A percentile compares a stretch with the other conserved stretches of the same genome.
Evolutionary conservation across 1,284 basidiomycete genomes (phyloP).

Genomic region (Trametes polyzona): DNA sequence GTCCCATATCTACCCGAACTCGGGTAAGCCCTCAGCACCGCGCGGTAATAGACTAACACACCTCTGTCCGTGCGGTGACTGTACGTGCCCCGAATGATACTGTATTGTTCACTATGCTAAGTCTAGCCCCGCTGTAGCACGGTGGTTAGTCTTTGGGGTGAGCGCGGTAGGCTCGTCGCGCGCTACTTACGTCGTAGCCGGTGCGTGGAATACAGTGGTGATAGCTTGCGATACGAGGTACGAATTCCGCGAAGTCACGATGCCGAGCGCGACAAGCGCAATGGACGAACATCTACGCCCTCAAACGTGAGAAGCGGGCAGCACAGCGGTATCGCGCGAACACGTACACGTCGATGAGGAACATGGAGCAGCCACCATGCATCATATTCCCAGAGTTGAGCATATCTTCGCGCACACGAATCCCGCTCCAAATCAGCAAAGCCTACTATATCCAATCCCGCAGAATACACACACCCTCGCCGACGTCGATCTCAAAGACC

Average conservation of each 20-base stretch:
- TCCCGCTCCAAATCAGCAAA: slow-evolving; percentile 6
- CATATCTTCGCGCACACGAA: slow-evolving; percentile 16
- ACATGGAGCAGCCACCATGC: slow-evolving; percentile 21
- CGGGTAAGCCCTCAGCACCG: neutral
- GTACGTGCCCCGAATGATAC: slow-evolving; percentile 18
- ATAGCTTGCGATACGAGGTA: slow-evolving; percentile 71
- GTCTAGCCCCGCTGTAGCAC: neutral
- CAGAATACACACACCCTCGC: slow-evolving; percentile 3
- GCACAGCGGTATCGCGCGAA: neutral
- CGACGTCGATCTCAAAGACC: slow-evolving; percentile 14
- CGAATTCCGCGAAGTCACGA: slow-evolving; percentile 57
- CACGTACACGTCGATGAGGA: slow-evolving; percentile 17
- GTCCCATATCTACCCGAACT: slow-evolving; percentile 16
- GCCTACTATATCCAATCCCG: slow-evolving; percentile 17
- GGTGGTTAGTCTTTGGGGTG: neutral
- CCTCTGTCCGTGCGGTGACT: slow-evolving; percentile 20
- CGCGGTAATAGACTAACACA: neutral
- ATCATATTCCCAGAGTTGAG: slow-evolving; percentile 11
- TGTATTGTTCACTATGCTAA: slow-evolving; percentile 15
- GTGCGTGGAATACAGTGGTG: slow-evolving; percentile 66
- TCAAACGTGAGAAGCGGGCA: neutral
- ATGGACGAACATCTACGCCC: slow-evolving; percentile 57
- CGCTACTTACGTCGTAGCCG: slow-evolving; percentile 54
- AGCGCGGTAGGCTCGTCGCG: neutral
- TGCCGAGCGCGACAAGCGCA: slow-evolving; percentile 63